phyloP scores from a whole-genome alignment of 345 rosid genomes.

The Bruguiera gymnorhiza region DNA sequence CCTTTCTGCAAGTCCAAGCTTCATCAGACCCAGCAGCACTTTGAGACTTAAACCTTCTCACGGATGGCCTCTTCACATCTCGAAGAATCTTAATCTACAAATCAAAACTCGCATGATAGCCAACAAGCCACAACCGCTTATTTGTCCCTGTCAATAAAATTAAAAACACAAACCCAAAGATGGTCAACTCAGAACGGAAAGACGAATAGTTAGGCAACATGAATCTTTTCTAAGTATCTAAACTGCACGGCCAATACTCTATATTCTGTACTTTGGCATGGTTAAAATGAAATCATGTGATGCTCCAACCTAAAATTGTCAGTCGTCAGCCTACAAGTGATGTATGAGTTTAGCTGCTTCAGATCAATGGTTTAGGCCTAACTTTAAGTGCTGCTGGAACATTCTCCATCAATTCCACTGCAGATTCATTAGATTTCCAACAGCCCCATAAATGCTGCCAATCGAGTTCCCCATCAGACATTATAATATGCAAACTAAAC shows the following conservation, averaged over 20 bases:
- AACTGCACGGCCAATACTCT: too few species aligned
- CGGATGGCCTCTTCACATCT: conserved; percentile 16
- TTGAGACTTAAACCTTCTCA: neutral
- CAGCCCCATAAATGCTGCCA: neutral
- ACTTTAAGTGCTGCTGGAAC: too few species aligned
- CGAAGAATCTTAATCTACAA: conserved; percentile 18
- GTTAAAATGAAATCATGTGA: neutral
- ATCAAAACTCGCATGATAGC: conserved; percentile 1
- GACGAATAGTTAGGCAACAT: conserved; percentile 1
- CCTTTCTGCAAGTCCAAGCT: conserved; percentile 6
- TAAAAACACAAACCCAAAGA: neutral
- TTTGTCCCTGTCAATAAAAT: conserved; percentile 3
- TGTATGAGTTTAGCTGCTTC: neutral
- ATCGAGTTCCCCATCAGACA: neutral
- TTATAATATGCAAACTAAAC: neutral
- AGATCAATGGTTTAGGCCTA: neutral
- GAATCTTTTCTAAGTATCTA: neutral
- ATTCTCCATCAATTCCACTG: too few species aligned
- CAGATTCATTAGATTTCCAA: neutral
- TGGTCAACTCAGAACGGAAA: neutral
- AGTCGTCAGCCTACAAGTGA: neutral
- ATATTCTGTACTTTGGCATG: too few species aligned
- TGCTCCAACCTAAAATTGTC: neutral
- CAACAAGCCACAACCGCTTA: conserved; percentile 8
- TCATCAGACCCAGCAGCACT: conserved; percentile 22